Percentiles rank a stretch among this genome's conserved stretches.
These are phyloP conservation scores for Kuraishia borneana DNA, from an alignment of 805 yeast species.

Conservation along the genomic window DNA sequence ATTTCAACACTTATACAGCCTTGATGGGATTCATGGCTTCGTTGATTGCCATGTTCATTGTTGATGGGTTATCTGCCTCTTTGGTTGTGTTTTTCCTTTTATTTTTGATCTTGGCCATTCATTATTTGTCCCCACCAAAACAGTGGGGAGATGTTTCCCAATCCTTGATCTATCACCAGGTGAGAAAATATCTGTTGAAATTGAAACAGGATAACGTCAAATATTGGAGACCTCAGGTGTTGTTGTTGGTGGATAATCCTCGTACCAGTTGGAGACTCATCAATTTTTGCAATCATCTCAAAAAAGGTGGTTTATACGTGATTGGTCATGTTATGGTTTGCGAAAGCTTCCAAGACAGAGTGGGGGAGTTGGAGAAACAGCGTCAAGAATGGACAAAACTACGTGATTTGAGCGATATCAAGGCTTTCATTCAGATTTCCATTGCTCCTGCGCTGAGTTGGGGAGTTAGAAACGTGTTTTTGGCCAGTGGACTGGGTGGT, in stretches of 20 bases:
- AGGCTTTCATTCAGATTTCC: slow-evolving; percentile 91
- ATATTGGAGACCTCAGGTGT: slow-evolving; percentile 96
- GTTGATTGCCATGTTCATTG: slow-evolving; percentile 81
- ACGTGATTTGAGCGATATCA: slow-evolving; percentile 65
- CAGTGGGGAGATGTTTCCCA: slow-evolving; percentile 99
- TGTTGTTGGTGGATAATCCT: slow-evolving; percentile 84
- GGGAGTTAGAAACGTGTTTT: slow-evolving; percentile 88
- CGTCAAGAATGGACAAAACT: slow-evolving; percentile 75
- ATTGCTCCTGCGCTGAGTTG: slow-evolving; percentile 81
- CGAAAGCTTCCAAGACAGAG: slow-evolving; percentile 49
- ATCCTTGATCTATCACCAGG: slow-evolving; percentile 90
- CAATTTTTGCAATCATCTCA: slow-evolving; percentile 85
- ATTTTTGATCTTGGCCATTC: slow-evolving; percentile 66
- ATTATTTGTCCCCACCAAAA: slow-evolving; percentile 87
- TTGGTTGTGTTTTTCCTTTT: slow-evolving; percentile 56
- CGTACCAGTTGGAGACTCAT: slow-evolving; percentile 86
- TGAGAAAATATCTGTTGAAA: slow-evolving; percentile 76
- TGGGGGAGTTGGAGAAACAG: slow-evolving; percentile 60
- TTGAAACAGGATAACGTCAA: slow-evolving; percentile 88
- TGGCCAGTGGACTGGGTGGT: slow-evolving; percentile 97
- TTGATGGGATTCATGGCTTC: slow-evolving; percentile 61
- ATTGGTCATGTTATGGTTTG: slow-evolving; percentile 84
- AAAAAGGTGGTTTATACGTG: slow-evolving; percentile 90
- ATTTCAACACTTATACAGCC: slow-evolving; percentile 77
- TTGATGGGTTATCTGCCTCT: slow-evolving; percentile 84